These are phyloP conservation scores for Blastomyces silverae DNA, from an alignment of 2,329 filamentous ascomycete genomes.

Conservation along the genomic window DNA sequence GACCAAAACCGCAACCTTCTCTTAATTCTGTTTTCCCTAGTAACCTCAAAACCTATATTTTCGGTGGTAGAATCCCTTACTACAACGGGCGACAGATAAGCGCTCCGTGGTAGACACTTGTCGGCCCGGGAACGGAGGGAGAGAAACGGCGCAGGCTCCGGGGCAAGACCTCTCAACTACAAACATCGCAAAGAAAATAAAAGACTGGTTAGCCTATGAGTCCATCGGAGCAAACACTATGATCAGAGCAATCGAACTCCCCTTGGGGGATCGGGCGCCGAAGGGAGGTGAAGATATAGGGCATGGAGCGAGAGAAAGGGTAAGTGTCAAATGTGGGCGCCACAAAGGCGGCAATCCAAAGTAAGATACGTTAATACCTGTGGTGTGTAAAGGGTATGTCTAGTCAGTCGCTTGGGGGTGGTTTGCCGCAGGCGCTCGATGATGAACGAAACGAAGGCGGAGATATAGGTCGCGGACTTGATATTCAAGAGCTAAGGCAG, in stretches of 20 bases:
- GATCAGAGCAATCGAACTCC: not conserved
- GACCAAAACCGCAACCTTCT: not conserved
- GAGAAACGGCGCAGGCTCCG: not conserved
- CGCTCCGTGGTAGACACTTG: not conserved
- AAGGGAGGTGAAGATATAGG: not conserved
- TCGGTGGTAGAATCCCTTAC: not conserved
- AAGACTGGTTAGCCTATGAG: not conserved
- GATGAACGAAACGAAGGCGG: not conserved
- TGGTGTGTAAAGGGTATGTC: not conserved
- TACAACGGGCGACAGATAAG: not conserved
- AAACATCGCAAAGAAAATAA: constrained; percentile 2
- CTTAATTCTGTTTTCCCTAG: not conserved
- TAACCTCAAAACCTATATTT: not conserved
- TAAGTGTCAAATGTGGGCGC: not conserved
- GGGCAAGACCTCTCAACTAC: not conserved
- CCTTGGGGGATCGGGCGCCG: not conserved
- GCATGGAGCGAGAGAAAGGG: not conserved
- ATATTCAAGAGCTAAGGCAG: not conserved
- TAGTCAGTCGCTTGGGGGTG: not conserved
- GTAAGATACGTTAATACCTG: not conserved
- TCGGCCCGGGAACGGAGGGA: not conserved
- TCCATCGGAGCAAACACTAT: not conserved
- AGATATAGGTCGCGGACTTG: not conserved
- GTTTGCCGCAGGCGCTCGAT: not conserved
- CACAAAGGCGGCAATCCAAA: not conserved